A percentile compares a stretch with the other conserved stretches of the same genome.
These are phyloP conservation scores for Apophysomyces elegans DNA, from an alignment of 371 early-diverging fungal genomes.

Conservation along the genomic window DNA sequence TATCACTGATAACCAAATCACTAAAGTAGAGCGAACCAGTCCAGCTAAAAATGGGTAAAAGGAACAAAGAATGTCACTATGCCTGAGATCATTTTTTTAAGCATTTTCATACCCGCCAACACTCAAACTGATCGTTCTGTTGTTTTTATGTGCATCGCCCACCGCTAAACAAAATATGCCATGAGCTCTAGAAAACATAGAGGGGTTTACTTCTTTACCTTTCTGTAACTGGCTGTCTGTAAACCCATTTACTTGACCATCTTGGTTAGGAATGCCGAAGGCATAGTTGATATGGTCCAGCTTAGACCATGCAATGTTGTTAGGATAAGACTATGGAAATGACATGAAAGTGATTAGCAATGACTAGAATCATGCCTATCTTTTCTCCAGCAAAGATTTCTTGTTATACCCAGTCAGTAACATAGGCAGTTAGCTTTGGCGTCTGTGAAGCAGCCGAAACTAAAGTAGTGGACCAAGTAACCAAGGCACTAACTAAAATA, in stretches of 20 bases:
- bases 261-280: conserved; percentile 39
- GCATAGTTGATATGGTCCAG: conserved; percentile 48
- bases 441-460: neutral
- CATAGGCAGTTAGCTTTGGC: conserved; percentile 31
- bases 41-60: conserved; percentile 31
- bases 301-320: conserved; percentile 36
- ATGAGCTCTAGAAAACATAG: neutral
- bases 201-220: conserved; percentile 18
- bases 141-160: conserved; percentile 40
- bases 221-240: conserved; percentile 21
- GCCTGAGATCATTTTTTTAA: neutral
- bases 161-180: conserved; percentile 26
- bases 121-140: conserved; percentile 40
- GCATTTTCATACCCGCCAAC: conserved; percentile 41
- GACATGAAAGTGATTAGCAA: neutral
- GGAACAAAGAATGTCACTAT: neutral
- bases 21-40: conserved; percentile 46
- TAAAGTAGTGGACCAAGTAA: neutral
- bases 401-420: conserved; percentile 43
- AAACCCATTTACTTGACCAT: conserved; percentile 34
- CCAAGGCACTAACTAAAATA: neutral
- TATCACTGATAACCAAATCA: conserved; percentile 20
- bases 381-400: too few species aligned
- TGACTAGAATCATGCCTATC: neutral
- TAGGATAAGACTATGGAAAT: conserved; percentile 31